Conservation (phyloP, 1,284 basidiomycete genomes). For the Trichosporon faecale region DNA sequence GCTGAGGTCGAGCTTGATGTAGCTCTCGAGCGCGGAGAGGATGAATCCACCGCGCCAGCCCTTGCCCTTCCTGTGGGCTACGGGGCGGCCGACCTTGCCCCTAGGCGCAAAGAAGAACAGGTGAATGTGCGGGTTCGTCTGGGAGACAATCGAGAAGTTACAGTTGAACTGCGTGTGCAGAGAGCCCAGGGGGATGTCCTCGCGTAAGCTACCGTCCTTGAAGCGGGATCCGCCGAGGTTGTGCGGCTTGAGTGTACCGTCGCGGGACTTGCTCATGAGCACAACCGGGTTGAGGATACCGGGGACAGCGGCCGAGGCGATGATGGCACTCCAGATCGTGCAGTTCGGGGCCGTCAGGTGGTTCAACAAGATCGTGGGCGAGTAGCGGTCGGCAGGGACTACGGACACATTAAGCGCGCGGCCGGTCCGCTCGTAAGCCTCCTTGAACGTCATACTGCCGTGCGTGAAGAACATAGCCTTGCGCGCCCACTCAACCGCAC, state of each 20-base stretch:
- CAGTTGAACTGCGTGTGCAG: constrained; percentile 95
- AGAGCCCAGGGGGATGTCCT: constrained; percentile 90
- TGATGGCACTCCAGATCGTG: constrained; percentile 59
- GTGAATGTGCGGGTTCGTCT: constrained; percentile 93
- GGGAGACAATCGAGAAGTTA: constrained; percentile 91
- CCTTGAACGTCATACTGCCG: constrained; percentile 91
- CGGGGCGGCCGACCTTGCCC: constrained; percentile 72
- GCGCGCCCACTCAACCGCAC: constrained; percentile 83
- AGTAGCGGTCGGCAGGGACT: constrained; percentile 89
- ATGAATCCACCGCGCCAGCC: constrained; percentile 94
- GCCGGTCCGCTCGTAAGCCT: constrained; percentile 90
- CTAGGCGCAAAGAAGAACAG: constrained; percentile 95
- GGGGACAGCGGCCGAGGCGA: constrained; percentile 52
- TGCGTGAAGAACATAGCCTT: constrained; percentile 87
- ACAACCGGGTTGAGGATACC: constrained; percentile 60
- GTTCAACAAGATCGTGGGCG: constrained; percentile 93
- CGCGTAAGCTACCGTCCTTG: constrained; percentile 83
- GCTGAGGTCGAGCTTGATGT: constrained; percentile 87
- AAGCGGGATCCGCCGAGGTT: constrained; percentile 84
- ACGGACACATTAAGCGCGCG: constrained; percentile 89
- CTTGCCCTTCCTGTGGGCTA: constrained; percentile 33
- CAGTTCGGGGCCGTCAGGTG: constrained; percentile 91
- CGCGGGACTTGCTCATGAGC: constrained; percentile 84
- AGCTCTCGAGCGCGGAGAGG: constrained; percentile 85
- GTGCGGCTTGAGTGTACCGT: constrained; percentile 83